These are phyloP conservation scores for Hymenoscyphus albidus DNA, from an alignment of 2,329 filamentous ascomycete species.

Conservation along the genomic window DNA sequence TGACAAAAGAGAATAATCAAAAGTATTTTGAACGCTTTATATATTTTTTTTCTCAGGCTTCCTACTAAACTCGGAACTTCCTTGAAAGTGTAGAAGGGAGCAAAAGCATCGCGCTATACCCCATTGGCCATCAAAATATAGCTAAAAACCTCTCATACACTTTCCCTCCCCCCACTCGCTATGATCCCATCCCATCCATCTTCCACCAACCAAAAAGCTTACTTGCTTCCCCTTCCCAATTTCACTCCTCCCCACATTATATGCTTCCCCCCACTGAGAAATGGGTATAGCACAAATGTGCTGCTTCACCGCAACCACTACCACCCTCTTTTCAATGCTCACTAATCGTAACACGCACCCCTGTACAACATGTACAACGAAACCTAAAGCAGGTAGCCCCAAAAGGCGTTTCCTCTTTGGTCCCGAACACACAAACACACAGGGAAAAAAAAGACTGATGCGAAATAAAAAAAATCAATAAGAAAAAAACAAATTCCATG, in stretches of 20 bases:
- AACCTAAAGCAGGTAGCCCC: constrained; percentile 2
- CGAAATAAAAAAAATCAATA: constrained; percentile 12
- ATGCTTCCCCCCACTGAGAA: background rate
- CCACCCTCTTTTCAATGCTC: background rate
- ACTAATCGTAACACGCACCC: constrained; percentile 8
- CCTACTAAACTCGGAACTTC: background rate
- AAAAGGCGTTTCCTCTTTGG: background rate
- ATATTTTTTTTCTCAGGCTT: background rate
- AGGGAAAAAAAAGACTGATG: constrained; percentile 5
- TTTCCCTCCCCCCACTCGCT: background rate
- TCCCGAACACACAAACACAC: background rate
- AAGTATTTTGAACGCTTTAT: background rate
- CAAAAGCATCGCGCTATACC: background rate
- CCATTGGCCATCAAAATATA: background rate
- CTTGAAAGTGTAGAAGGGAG: background rate
- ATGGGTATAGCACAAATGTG: background rate
- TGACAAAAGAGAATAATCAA: background rate
- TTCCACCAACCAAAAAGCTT: background rate
- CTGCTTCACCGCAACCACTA: background rate
- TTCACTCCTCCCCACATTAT: background rate
- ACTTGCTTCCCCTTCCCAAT: background rate
- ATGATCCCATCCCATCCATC: background rate
- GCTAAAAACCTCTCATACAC: background rate
- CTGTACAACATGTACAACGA: constrained; percentile 10
- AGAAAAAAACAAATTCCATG: constrained; percentile 21